Evolutionary conservation across 108 stramenopile species (phyloP).

Genomic region (Cyclotella choctawhatcheeana): DNA sequence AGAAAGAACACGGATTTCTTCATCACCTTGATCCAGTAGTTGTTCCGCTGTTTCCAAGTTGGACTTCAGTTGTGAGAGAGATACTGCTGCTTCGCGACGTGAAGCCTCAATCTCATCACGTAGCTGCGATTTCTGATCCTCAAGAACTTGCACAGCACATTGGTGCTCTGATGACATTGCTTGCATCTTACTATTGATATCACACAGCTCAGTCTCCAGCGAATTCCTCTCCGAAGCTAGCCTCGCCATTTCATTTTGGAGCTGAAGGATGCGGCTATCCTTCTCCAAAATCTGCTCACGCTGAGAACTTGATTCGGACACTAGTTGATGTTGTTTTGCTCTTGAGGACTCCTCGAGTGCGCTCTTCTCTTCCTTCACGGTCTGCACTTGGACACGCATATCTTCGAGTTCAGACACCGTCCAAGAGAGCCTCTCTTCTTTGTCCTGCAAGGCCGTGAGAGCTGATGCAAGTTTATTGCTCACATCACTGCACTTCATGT

Average conservation of each 20-base stretch:
- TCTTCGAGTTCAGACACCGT: neutral
- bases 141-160: neutral
- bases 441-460: neutral
- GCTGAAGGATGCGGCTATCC: neutral
- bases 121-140: too few relatives aligned
- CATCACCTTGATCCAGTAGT: conserved; percentile 37
- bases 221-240: neutral
- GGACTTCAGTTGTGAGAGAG: conserved; percentile 18
- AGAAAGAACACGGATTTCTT: conserved; percentile 25
- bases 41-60: conserved; percentile 39
- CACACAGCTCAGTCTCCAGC: neutral
- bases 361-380: conserved; percentile 7
- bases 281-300: conserved; percentile 3
- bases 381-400: neutral
- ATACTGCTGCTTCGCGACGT: conserved; percentile 4
- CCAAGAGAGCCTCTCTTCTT: neutral
- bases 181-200: neutral
- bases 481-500: neutral
- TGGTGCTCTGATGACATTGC: neutral
- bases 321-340: conserved; percentile 7
- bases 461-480: neutral
- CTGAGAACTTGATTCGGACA: neutral
- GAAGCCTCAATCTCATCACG: conserved; percentile 3
- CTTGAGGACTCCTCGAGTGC: neutral
- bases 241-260: neutral